phyloP scores from a whole-genome alignment of 1,284 basidiomycete species.

The Ceratobasidium theobromae region DNA sequence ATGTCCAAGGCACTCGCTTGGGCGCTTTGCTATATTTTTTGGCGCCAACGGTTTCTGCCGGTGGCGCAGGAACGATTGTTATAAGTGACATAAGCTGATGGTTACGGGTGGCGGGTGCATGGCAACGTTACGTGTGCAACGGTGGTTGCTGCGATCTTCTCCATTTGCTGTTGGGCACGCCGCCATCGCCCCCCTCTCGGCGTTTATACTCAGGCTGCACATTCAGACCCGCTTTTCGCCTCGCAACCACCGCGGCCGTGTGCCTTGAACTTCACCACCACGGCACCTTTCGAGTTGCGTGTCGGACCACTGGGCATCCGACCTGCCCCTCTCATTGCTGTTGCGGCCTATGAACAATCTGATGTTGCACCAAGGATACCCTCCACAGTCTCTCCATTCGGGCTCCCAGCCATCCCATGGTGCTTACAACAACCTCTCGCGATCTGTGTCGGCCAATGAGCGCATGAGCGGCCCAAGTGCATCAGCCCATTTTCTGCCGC shows the following conservation, averaged over 20 bases:
- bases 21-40: too few relatives aligned
- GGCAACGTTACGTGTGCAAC: neutral
- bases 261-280: neutral
- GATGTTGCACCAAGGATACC: constrained; percentile 20
- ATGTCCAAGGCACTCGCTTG: too few relatives aligned
- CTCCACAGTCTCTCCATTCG: constrained; percentile 3
- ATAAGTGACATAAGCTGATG: neutral
- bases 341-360: constrained; percentile 13
- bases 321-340: neutral
- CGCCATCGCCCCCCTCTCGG: constrained; percentile 18
- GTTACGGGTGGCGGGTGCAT: neutral
- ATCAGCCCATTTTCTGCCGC: constrained; percentile 18
- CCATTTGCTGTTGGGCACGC: constrained; percentile 25
- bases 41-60: neutral
- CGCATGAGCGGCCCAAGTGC: constrained; percentile 18
- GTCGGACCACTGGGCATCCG: neutral
- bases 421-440: neutral
- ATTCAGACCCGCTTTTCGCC: neutral
- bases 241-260: neutral
- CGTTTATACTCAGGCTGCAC: constrained; percentile 4
- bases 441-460: constrained; percentile 15
- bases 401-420: neutral
- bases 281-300: neutral
- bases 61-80: neutral
- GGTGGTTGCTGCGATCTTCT: constrained; percentile 4